These are phyloP conservation scores for Selaginella moellendorffii DNA, from an alignment of 75 land plant genomes.

Conservation along the genomic window DNA sequence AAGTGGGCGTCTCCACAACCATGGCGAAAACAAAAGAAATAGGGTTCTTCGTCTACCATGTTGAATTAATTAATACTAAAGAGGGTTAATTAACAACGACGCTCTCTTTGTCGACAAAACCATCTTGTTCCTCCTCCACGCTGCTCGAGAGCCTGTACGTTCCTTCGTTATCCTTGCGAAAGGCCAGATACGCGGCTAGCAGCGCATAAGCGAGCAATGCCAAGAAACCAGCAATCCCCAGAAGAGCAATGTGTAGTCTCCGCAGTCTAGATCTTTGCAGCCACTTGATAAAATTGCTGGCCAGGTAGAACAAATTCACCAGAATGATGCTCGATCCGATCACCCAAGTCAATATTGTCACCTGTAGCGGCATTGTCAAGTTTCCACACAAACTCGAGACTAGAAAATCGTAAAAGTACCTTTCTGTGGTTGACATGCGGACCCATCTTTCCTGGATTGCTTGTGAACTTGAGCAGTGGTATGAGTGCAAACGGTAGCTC, in stretches of 20 bases:
- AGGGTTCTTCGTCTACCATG: constrained; percentile 18
- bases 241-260: neutral
- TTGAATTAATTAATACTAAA: no score
- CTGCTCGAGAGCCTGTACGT: no score
- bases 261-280: neutral
- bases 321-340: constrained; percentile 15
- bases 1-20: constrained; percentile 26
- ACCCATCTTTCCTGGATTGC: constrained; percentile 8
- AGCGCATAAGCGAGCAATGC: constrained; percentile 15
- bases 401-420: constrained; percentile 2
- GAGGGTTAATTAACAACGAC: no score
- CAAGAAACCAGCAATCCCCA: constrained; percentile 12
- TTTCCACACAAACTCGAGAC: neutral
- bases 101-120: no score
- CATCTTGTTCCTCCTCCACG: no score
- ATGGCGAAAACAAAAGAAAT: no score
- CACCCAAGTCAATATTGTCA: constrained; percentile 15
- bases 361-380: no score
- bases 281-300: constrained; percentile 15
- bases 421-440: no score
- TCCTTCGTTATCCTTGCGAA: constrained; percentile 17
- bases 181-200: constrained; percentile 16
- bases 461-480: neutral
- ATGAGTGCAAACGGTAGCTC: neutral
- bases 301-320: constrained; percentile 17